Evolutionary conservation across 306 rosid species (phyloP), one percentile per base, ranked within the genome.

Genomic region (Cicer bijugum): DNA sequence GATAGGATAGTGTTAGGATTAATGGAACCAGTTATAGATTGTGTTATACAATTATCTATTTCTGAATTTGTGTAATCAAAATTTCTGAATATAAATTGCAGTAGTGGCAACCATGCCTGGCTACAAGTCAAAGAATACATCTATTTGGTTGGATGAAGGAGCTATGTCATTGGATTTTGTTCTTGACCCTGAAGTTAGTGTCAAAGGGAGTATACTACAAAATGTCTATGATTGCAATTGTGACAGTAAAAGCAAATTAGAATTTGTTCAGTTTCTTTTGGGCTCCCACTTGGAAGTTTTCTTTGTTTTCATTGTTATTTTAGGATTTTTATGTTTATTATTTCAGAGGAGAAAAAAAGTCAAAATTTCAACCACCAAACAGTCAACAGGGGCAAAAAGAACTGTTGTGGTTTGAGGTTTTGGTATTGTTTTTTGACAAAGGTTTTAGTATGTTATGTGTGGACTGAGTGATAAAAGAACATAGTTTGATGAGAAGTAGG

Each of bases 121-220:
- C 20, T 91, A 87, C 89, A 87, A 85, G 75, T 82, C 96, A 44
- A 94, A 86, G 87, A 88, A 82, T 12, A 94, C 96, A 5, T 15
- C 81, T 70, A 84, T 91, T 81, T 89, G 89, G 95, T 78, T 94
- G 71, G 90, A 88, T 48, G 90, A 82, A 60, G 88, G 91, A 67
- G 86, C 88, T 8, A 72, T 67, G 80, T 81, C 93, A 2, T 75
- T 88, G 78, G 97, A 94, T 89, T 94, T 94, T 84, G 85, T 91
- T 82, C 96, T 94, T 42, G 90, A 91, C 39, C 92, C 89, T 56
- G 86, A 87, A 76, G 79, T 80, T 51, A 37, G 59, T 51, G 40
- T 61, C 74, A 68, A 77, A 69, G 87, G 86, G 59, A 74, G 74
- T 57, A 61, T 80, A 68, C 76, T 82, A 14, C 84, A 43, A 67